These are phyloP conservation scores for Penicillium sp. DNA, from an alignment of 2,329 filamentous ascomycete genomes.

Conservation along the genomic window DNA sequence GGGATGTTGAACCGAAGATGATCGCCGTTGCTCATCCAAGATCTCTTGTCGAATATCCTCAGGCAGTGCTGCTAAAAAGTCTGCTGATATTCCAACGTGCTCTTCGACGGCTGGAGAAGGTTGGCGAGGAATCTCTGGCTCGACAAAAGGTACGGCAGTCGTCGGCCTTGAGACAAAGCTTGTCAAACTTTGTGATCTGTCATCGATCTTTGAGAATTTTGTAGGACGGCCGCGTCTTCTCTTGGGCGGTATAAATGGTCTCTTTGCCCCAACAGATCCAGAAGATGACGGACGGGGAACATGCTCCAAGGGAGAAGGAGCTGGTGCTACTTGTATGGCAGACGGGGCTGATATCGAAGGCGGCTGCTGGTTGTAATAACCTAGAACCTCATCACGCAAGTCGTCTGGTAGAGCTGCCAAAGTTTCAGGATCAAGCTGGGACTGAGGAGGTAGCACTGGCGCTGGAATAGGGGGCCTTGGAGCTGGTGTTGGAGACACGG, in stretches of 20 bases:
- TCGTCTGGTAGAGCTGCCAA: conserved; percentile 82
- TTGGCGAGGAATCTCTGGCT: conserved; percentile 18
- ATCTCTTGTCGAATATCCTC: conserved; percentile 78
- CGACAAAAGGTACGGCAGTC: conserved; percentile 6
- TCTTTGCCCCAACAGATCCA: conserved; percentile 33
- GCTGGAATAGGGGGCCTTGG: conserved; percentile 31
- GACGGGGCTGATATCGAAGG: conserved; percentile 18
- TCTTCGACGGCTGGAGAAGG: conserved; percentile 32
- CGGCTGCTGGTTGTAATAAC: conserved; percentile 59
- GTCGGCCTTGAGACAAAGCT: conserved; percentile 23
- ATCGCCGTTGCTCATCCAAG: conserved; percentile 68
- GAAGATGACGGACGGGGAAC: conserved; percentile 49
- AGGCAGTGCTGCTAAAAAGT: conserved; percentile 80
- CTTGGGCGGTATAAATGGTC: conserved; percentile 66
- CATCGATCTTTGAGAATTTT: conserved; percentile 48
- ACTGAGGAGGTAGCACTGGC: conserved; percentile 58
- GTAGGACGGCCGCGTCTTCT: conserved; percentile 58
- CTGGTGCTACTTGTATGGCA: conserved; percentile 13
- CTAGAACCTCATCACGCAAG: conserved; percentile 79
- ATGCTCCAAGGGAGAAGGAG: conserved; percentile 40
- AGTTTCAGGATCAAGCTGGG: conserved; percentile 82
- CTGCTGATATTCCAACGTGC: conserved; percentile 56
- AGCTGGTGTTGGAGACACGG: conserved; percentile 35
- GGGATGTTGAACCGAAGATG: conserved; percentile 59
- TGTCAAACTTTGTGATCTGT: not conserved